Base-by-base conservation (phyloP, 768 basidiomycete genomes). In the Russula virescens region DNA sequence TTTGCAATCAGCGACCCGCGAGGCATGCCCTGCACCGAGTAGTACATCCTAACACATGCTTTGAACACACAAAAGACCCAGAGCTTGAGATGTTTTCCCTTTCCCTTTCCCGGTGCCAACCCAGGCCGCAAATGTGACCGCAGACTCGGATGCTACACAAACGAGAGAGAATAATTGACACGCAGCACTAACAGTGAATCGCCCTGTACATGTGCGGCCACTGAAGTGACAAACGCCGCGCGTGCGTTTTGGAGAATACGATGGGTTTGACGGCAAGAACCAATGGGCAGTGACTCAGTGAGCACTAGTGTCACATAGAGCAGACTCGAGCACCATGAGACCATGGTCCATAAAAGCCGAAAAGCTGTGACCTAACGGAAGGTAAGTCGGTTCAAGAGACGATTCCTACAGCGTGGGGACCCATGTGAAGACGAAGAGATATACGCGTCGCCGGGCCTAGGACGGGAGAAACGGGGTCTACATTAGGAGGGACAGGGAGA, bases 281-380 rank as follows among this genome's bases (percentile, higher is more conserved):
- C 70, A 64, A 70, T 68, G 35, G 63, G 71, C 40, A 50, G 67
- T 25, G 68, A 86, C 74, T 52, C 75, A 75, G 5, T n/a, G n/a
- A n/a, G n/a, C n/a, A n/a, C n/a, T n/a, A n/a, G n/a, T n/a, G n/a
- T n/a, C n/a, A 82, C 87, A 73, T 89, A 90, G 34, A 87, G 67
- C 55, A 89, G 88, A 89, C 19, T 88, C 88, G 67, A 89, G 80
- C 82, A 89, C 87, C 88, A 91, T 89, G 82, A 84, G 59, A 89
- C 75, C 89, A 91, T 91, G 77, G n/a, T n/a, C n/a, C n/a, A n/a
- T n/a, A n/a, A 89, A 88, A 7, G 82, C 79, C 31, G 88, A 87
- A 73, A 91, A 91, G 66, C 91, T 89, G 73, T 87, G 87, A 2
- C 89, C 89, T 9, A 91, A 77, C 0, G 89, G 89, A 28, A 89